A percentile compares a stretch with the other conserved stretches of the same genome.
Conservation (phyloP, 2,329 filamentous ascomycete genomes). For the Fusarium verrucosum region DNA sequence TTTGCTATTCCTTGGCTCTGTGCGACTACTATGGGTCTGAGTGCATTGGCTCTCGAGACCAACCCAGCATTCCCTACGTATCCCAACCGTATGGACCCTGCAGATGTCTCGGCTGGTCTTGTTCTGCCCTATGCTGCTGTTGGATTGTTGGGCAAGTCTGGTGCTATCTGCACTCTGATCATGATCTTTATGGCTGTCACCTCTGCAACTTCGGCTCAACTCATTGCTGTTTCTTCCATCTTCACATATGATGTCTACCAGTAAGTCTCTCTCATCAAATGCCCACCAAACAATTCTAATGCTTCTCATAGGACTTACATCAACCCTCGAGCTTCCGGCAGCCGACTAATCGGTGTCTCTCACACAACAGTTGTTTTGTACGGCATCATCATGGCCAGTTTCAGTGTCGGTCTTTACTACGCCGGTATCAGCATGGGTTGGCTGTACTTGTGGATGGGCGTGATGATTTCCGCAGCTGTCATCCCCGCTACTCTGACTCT, state of each 20-base stretch:
- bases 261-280: too few relatives aligned
- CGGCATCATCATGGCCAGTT: constrained; percentile 78
- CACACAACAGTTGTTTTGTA: constrained; percentile 75
- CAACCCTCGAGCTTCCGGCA: constrained; percentile 78
- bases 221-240: constrained; percentile 89
- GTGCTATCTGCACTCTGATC: constrained; percentile 38
- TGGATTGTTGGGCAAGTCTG: constrained; percentile 69
- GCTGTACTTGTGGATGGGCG: constrained; percentile 89
- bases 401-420: constrained; percentile 79
- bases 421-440: constrained; percentile 88
- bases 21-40: constrained; percentile 87
- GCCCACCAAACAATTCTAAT: background rate
- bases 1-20: constrained; percentile 93
- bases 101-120: constrained; percentile 82
- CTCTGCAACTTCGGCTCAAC: constrained; percentile 80
- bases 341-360: constrained; percentile 82
- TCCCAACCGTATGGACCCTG: constrained; percentile 54
- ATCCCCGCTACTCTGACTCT: constrained; percentile 83
- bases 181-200: constrained; percentile 71
- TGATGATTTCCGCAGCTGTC: constrained; percentile 86
- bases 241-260: constrained; percentile 51
- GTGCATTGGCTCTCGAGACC: constrained; percentile 78
- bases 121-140: constrained; percentile 88
- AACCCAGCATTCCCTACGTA: constrained; percentile 52
- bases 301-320: constrained; percentile 52